These are phyloP conservation scores for Fusarium sp. DNA, from an alignment of 2,329 filamentous ascomycete genomes.

Conservation along the genomic window DNA sequence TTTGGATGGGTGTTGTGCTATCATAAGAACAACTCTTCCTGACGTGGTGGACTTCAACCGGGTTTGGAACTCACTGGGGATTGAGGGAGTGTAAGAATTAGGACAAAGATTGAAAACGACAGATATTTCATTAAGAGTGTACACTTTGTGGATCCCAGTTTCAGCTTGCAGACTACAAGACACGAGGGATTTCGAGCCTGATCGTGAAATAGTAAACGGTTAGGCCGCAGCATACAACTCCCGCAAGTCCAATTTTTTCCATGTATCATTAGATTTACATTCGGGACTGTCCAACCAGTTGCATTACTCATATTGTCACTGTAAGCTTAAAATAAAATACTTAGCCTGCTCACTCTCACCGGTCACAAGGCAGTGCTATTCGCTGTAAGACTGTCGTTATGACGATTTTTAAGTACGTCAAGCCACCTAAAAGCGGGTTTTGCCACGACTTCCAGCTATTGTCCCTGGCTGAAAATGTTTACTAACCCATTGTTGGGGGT, in stretches of 20 bases:
- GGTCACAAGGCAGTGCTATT: no score
- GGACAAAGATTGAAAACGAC: accelerated
- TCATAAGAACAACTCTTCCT: slow-evolving; percentile 19
- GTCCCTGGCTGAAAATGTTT: slow-evolving; percentile 45
- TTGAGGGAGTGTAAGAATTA: background rate
- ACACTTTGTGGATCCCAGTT: background rate
- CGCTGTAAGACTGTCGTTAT: no score
- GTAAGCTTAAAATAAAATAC: no score
- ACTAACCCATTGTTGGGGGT: slow-evolving; percentile 37
- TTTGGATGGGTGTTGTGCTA: slow-evolving; percentile 35
- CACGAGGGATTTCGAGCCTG: background rate
- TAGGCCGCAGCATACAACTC: background rate
- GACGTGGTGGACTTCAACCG: background rate
- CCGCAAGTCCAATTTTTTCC: no score
- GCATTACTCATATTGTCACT: no score
- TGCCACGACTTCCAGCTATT: slow-evolving; percentile 7
- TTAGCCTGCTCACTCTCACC: no score
- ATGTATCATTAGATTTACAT: no score
- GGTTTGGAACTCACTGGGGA: accelerated
- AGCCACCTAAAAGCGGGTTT: no score
- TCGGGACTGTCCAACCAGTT: no score
- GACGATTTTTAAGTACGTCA: no score
- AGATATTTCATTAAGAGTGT: background rate
- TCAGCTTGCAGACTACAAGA: no score
- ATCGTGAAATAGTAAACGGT: background rate